phyloP scores from a whole-genome alignment of 73 alveolate species.

The Durusdinium trenchii region DNA sequence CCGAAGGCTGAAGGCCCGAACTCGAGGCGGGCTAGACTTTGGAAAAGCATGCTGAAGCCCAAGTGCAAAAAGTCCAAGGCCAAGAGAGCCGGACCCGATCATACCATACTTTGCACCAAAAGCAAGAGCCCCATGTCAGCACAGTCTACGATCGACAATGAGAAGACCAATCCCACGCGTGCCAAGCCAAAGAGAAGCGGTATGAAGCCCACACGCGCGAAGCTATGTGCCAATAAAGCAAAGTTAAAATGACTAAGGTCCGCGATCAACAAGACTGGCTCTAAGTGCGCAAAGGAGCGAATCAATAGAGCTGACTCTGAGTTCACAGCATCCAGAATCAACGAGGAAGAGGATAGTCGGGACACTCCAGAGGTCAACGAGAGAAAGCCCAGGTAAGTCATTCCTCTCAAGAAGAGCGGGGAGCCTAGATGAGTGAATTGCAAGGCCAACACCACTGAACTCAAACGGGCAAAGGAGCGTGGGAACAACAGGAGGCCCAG shows the following conservation, averaged over 20 bases:
- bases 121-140: not conserved
- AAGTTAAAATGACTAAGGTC: not conserved
- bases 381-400: not conserved
- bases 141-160: not conserved
- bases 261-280: not conserved
- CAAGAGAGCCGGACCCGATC: not conserved
- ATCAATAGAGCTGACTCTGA: not conserved
- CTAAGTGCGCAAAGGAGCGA: not conserved
- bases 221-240: not conserved
- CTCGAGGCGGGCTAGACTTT: not conserved
- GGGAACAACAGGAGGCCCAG: not conserved
- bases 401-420: not conserved
- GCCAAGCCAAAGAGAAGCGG: conserved; percentile 1
- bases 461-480: not conserved
- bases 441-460: not conserved
- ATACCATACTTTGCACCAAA: not conserved
- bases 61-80: not conserved
- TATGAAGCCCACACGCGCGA: not conserved
- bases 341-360: too few relatives aligned
- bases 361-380: not conserved
- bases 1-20: not conserved
- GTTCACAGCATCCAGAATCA: not conserved
- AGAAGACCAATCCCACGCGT: conserved; percentile 44
- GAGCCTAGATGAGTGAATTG: not conserved
- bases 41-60: not conserved